Evolutionary conservation across 1,139 yeast genomes (phyloP).

Genomic region (Pichia kudriavzevii): DNA sequence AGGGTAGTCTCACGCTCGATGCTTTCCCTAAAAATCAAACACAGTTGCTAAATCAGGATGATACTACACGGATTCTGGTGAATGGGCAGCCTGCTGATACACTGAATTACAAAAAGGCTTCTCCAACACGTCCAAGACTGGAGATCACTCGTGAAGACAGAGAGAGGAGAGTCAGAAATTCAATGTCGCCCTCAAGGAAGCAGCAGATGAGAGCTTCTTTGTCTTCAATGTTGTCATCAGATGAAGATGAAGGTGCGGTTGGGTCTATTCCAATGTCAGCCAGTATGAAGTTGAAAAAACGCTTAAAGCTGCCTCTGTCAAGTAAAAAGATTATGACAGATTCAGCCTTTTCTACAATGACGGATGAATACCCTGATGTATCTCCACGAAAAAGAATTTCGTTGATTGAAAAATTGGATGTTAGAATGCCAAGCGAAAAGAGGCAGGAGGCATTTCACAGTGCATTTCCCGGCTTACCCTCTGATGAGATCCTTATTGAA

Average conservation of each 20-base stretch:
- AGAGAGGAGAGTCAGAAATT: constrained; percentile 4
- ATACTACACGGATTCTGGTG: not conserved
- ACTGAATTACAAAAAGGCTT: too few species aligned
- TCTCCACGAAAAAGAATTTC: constrained; percentile 6
- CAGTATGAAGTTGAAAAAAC: constrained; percentile 12
- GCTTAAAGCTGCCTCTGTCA: constrained; percentile 9
- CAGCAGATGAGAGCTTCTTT: constrained; percentile 8
- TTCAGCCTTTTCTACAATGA: constrained; percentile 1
- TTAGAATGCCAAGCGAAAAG: constrained; percentile 30
- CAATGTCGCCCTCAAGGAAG: constrained; percentile 10
- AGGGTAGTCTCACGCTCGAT: constrained; percentile 60
- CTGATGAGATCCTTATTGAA: constrained; percentile 47
- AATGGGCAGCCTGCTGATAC: too few species aligned
- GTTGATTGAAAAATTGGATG: constrained; percentile 16
- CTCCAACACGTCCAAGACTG: too few species aligned
- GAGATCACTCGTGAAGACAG: not conserved
- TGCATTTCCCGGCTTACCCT: constrained; percentile 48
- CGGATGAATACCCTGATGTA: constrained; percentile 1
- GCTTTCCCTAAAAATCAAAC: constrained; percentile 29
- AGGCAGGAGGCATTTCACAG: constrained; percentile 58
- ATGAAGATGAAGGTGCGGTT: constrained; percentile 5
- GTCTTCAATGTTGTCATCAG: constrained; percentile 4
- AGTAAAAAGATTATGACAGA: constrained; percentile 6
- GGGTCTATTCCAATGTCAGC: constrained; percentile 6
- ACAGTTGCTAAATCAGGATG: constrained; percentile 3